Conservation (phyloP, 1,139 yeast genomes). For the Starmera stellimalicola region DNA sequence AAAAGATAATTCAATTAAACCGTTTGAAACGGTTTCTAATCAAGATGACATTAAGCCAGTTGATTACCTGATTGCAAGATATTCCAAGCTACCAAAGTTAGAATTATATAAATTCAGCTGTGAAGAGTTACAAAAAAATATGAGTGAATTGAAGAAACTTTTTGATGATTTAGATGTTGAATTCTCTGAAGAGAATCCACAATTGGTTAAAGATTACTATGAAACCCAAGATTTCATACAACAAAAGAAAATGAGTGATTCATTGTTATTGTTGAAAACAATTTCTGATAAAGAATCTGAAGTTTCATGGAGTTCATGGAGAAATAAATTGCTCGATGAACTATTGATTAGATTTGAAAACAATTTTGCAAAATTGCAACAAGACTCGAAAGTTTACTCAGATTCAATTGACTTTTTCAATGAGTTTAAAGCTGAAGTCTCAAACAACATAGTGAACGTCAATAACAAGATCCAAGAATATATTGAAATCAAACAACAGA, state of each 20-base stretch:
- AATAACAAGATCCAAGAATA: background rate
- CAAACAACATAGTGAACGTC: background rate
- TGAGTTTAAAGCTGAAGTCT: background rate
- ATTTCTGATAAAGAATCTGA: conserved; percentile 37
- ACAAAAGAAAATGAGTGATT: conserved; percentile 31
- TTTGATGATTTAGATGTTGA: conserved; percentile 40
- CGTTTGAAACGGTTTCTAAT: conserved; percentile 9
- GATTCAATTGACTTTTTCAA: conserved; percentile 1
- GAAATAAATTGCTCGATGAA: conserved; percentile 34
- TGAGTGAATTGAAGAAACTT: conserved; percentile 36
- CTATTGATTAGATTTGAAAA: conserved; percentile 26
- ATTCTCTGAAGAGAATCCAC: conserved; percentile 39
- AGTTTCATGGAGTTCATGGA: conserved; percentile 43
- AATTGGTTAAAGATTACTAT: conserved; percentile 38
- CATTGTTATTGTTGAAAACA: conserved; percentile 37
- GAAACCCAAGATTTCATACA: conserved; percentile 25
- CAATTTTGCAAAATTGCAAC: conserved; percentile 20
- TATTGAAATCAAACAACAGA: conserved; percentile 3
- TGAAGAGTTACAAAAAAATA: conserved; percentile 40
- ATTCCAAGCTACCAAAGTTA: conserved; percentile 28
- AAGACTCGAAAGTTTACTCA: conserved; percentile 21
- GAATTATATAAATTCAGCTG: conserved; percentile 46
- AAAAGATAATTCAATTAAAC: conserved; percentile 21
- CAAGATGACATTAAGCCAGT: conserved; percentile 6
- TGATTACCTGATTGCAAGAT: conserved; percentile 15